Conservation (phyloP, 2,329 filamentous ascomycete genomes). For the Exophiala lecanii-corni region DNA sequence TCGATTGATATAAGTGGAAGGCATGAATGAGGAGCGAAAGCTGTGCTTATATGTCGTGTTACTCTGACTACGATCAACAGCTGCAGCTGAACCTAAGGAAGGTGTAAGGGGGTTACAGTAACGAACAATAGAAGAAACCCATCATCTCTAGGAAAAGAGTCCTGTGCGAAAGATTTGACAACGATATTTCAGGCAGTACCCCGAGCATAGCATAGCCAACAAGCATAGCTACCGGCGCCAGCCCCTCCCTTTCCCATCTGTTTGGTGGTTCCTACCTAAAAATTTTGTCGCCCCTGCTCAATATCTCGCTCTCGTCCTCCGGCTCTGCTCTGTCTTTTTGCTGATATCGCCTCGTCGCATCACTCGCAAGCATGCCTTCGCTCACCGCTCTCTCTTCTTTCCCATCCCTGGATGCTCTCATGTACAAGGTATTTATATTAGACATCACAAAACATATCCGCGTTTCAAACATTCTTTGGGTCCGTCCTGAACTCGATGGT, state of each 20-base stretch:
- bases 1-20: conserved; percentile 1
- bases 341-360: background rate
- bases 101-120: background rate
- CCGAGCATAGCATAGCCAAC: background rate
- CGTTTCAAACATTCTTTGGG: no score
- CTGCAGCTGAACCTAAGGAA: background rate
- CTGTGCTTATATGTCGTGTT: background rate
- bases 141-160: background rate
- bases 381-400: no score
- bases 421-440: no score
- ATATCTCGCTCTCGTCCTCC: background rate
- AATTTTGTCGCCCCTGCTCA: background rate
- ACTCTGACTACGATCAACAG: background rate
- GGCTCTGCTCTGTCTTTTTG: background rate
- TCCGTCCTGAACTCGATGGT: no score
- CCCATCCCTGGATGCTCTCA: no score
- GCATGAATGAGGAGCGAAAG: background rate
- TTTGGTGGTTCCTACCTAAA: conserved; percentile 1
- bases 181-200: background rate
- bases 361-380: background rate
- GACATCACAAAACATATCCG: no score
- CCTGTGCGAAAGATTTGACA: background rate
- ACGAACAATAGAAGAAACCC: background rate
- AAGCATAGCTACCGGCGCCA: background rate
- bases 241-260: background rate